Evolutionary conservation across 108 stramenopile genomes (phyloP), one percentile per base, ranked within the genome.

Genomic region (Pseudonitzschia delicatissima): DNA sequence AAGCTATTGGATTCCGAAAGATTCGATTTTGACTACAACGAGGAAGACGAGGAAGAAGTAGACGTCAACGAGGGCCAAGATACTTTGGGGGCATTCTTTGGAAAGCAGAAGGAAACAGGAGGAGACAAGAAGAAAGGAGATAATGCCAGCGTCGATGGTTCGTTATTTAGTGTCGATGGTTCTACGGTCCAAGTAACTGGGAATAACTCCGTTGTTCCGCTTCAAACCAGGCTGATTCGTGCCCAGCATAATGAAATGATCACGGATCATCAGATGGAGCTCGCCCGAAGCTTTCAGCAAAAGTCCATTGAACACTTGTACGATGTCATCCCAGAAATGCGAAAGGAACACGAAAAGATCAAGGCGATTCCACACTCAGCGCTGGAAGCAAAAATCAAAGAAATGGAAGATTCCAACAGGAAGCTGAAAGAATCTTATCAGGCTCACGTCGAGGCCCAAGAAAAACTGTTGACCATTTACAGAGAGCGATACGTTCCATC

Each of bases 201-300:
- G n/a, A 27, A 55, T 27, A 12, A 2, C 33, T n/a, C 53, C 17
- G 29, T 55, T 31, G 12, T 55, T 33, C 53, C 53, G 11, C 33
- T 55, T n/a, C 29, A 61, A 61, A n/a, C 37, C 0, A 61, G 21
- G 32, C 5, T 61, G 36, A 20, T 39, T 13, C 40, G 59, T 4
- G 59, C 59, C 9, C 59, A 61, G 37, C 59, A 61, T 35, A 61
- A 61, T 35, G 59, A 61, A 61, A 39, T 35, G 59, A 61, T 61
- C 36, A 61, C 59, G n/a, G 5, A 37, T 7, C 20, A 42, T 20
- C 59, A 61, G 21, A 61, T 61, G 59, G 32, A 39, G 5, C 0
- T 61, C 8, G 34, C 25, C 28, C 35, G 37, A 21, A 23, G 3
- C n/a, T 39, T 42, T 25, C 34, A 61, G 32, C 36, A 61, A 35